A percentile compares a stretch with the other conserved stretches of the same genome.
Conservation (phyloP, 331 rosid species). For the Rosa hybrid region DNA sequence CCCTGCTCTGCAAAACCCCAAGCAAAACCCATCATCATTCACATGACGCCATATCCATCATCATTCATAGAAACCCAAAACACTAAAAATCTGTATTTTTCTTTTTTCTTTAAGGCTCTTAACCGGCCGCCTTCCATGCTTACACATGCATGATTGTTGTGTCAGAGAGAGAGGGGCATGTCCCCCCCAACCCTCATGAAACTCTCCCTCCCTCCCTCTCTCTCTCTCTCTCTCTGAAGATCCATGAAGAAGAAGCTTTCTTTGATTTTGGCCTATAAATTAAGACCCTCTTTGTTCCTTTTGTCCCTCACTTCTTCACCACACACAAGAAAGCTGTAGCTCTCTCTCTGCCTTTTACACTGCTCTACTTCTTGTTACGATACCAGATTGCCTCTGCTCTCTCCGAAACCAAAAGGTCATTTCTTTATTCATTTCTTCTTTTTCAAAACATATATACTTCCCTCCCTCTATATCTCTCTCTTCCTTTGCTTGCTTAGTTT, state of each 20-base stretch:
- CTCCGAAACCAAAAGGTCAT: constrained; percentile 62
- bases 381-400: constrained; percentile 37
- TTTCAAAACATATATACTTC: constrained; percentile 37
- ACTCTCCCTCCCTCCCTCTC: constrained; percentile 4
- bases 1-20: constrained; percentile 24
- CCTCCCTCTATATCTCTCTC: constrained; percentile 1
- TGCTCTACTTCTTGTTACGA: constrained; percentile 21
- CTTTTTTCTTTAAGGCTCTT: constrained; percentile 48
- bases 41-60: constrained; percentile 74
- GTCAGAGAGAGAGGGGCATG: constrained; percentile 79
- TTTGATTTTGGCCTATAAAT: constrained; percentile 67
- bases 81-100: constrained; percentile 33
- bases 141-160: constrained; percentile 90
- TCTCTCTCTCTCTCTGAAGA: constrained; percentile 5
- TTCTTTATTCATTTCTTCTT: constrained; percentile 28
- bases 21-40: constrained; percentile 49
- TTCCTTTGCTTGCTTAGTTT: not conserved
- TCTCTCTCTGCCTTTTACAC: constrained; percentile 27
- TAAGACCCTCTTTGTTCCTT: constrained; percentile 41
- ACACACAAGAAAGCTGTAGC: not conserved
- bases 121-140: constrained; percentile 98
- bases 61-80: constrained; percentile 39
- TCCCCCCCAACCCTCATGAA: constrained; percentile 39
- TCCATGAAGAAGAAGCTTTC: not conserved
- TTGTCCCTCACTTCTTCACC: constrained; percentile 53